phyloP scores from a whole-genome alignment of 1,284 basidiomycete species.

The Termitomyces sp. region DNA sequence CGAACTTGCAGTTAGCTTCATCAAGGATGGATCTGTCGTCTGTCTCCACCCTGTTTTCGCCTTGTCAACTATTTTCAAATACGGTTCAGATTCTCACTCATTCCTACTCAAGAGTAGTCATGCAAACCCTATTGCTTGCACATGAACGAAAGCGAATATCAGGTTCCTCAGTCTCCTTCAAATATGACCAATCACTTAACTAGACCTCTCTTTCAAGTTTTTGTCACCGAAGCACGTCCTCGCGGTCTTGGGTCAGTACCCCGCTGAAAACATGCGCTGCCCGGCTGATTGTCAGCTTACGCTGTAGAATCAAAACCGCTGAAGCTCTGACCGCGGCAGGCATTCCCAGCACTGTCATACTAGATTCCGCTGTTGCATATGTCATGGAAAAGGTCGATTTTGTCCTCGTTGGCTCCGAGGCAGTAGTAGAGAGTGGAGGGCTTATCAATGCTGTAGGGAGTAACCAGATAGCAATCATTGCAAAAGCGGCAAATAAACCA shows the following conservation, averaged over 20 bases:
- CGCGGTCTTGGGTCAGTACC: slow-evolving; percentile 68
- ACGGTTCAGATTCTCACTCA: slow-evolving; percentile 82
- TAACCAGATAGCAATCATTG: slow-evolving; percentile 95
- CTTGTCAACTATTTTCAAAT: slow-evolving; percentile 1
- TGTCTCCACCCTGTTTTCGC: slow-evolving; percentile 23
- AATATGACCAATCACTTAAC: slow-evolving; percentile 11
- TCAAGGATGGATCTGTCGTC: slow-evolving; percentile 91
- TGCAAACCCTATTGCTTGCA: slow-evolving; percentile 86
- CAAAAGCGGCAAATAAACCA: slow-evolving; percentile 91
- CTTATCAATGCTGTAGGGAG: slow-evolving; percentile 89
- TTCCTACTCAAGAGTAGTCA: slow-evolving; percentile 93
- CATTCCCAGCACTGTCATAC: slow-evolving; percentile 90
- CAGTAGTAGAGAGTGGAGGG: slow-evolving; percentile 92
- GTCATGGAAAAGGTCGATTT: slow-evolving; percentile 95
- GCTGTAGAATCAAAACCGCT: slow-evolving; percentile 78
- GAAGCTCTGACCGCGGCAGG: slow-evolving; percentile 79
- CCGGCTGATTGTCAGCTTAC: slow-evolving; percentile 12
- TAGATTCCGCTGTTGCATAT: slow-evolving; percentile 96
- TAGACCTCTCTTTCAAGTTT: slow-evolving; percentile 48
- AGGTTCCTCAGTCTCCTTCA: slow-evolving; percentile 27
- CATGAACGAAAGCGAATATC: slow-evolving; percentile 90
- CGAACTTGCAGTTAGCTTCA: slow-evolving; percentile 84
- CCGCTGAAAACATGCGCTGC: slow-evolving; percentile 5
- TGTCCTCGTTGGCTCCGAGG: slow-evolving; percentile 94
- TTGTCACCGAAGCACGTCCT: slow-evolving; percentile 94